Evolutionary conservation across 2,329 filamentous ascomycete species (phyloP).

Genomic region (Calonectria pseudoturangicola): DNA sequence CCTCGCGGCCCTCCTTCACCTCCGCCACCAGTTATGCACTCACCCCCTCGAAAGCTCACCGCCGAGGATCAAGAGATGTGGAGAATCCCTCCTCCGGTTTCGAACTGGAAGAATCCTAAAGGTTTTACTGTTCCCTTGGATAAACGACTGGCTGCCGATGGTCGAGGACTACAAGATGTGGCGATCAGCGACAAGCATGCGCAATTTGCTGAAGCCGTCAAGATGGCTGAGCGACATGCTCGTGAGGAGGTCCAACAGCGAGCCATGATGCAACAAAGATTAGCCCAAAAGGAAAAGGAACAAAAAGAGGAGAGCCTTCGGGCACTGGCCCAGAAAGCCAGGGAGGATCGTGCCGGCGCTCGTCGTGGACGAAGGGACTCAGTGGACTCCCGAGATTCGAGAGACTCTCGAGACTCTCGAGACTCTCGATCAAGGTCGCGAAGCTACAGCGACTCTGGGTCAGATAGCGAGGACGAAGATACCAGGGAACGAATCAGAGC

Average conservation of each 20-base stretch:
- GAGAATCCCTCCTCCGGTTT: constrained; percentile 91
- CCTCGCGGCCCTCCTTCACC: constrained; percentile 93
- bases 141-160: constrained; percentile 95
- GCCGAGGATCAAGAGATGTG: constrained; percentile 98
- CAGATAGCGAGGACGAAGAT: constrained; percentile 79
- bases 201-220: constrained; percentile 94
- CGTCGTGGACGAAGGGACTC: constrained; percentile 65
- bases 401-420: constrained; percentile 62
- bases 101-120: constrained; percentile 99
- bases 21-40: constrained; percentile 95
- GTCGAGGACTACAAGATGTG: constrained; percentile 92
- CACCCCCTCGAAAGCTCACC: constrained; percentile 93
- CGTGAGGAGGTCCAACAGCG: constrained; percentile 96
- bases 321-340: constrained; percentile 90
- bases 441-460: constrained; percentile 72
- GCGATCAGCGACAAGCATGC: constrained; percentile 99
- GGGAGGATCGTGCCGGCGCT: constrained; percentile 82
- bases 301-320: constrained; percentile 96
- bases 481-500: constrained; percentile 85
- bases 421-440: constrained; percentile 61
- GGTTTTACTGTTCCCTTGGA: constrained; percentile 97
- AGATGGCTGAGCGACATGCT: constrained; percentile 95
- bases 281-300: constrained; percentile 96
- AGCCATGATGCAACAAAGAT: constrained; percentile 93
- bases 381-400: constrained; percentile 59